Evolutionary conservation across 2,329 filamentous ascomycete species (phyloP), one percentile per base, ranked within the genome.

Genomic region (Fusarium sp.): DNA sequence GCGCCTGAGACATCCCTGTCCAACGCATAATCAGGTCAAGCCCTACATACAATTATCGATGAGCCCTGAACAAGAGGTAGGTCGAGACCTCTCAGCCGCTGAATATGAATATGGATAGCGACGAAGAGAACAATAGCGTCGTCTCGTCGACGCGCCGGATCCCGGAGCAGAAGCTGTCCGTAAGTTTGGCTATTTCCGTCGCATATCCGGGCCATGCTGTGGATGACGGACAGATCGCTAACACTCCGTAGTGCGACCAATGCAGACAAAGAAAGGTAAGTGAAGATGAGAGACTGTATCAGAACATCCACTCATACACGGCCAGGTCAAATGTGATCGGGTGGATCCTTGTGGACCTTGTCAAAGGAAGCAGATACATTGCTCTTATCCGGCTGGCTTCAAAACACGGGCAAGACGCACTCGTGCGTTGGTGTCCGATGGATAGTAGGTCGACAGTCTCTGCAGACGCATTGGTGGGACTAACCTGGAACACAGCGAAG

Each of bases 111-210:
- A 30, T 45, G 6, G 62, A 51, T 12, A 65, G 25, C 6, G 60
- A 65, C 20, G 16, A 16, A n/a, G 62, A 65, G 7, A 54, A 58
- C 11, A 24, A 45, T 8, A n/a, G 10, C 1, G 18, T 5, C n/a
- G 18, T 5, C 13, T 27, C 38, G 0, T 27, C 38, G 3, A 56
- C 27, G 22, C 60, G 38, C 24, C 60, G 51, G 1, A 44, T 65
- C 6, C 59, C 62, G 2, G 62, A 65, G 6, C 62, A 65, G 7
- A 65, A 45, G 18, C 51, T 63, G 6, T 65, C 62, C 18, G 60
- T 65, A 11, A 46, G 60, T 25, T 2, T 2, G 5, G 6, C 18
- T 8, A 27, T 25, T 40, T 8, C 38, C 22, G 22, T 29, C 30
- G 0, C 8, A 45, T n/a, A 11, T 11, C 38, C n/a, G 22, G n/a